Evolutionary conservation across 352 stramenopile species (phyloP), one percentile per base, ranked within the genome.

Genomic region (Phytophthora multivora): DNA sequence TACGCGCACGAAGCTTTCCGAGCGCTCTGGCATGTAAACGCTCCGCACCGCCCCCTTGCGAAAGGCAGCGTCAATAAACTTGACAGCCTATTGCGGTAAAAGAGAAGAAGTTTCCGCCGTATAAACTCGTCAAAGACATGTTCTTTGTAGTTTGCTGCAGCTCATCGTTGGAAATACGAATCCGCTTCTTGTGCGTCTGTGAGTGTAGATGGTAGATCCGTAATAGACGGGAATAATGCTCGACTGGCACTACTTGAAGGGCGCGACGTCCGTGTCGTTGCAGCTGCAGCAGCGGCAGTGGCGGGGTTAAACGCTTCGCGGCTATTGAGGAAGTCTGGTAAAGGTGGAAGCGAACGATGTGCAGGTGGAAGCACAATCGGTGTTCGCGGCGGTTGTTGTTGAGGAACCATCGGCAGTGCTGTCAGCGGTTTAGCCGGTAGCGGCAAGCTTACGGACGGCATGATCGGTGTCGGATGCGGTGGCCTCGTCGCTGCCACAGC

Each of bases 1-100:
- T 93, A 91, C 51, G 15, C 73, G 2, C 63, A 80, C 1, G 76
- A 89, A 26, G 74, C 73, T 13, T 90, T 90, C 66, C 81, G 85
- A 48, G 84, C 82, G 11, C 77, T 93, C 8, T 95, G 84, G 84
- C 73, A 83, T 13, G 72, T 95, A 11, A 71, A 92, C 31, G 88
- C 85, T 5, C 82, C 86, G 5, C 85, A 92, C 31, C 86, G 86
- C 13, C 73, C 86, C 40, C 69, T 95, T 5, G 59, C 71, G 40
- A 91, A 93, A 55, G 81, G 79, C 13, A 93, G 83, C 61, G 62
- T 92, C 21, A 92, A 95, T 56, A 95, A 95, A 52, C 70, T 95
- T 21, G 83, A 95, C 47, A 95, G 83, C 57, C 65, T 94, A 9
- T 50, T 94, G 42, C 81, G 81, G 12, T 92, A 86, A 61, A n/a